Evolutionary conservation across 2,329 filamentous ascomycete genomes (phyloP).

Genomic region (Xylariaceae sp.): DNA sequence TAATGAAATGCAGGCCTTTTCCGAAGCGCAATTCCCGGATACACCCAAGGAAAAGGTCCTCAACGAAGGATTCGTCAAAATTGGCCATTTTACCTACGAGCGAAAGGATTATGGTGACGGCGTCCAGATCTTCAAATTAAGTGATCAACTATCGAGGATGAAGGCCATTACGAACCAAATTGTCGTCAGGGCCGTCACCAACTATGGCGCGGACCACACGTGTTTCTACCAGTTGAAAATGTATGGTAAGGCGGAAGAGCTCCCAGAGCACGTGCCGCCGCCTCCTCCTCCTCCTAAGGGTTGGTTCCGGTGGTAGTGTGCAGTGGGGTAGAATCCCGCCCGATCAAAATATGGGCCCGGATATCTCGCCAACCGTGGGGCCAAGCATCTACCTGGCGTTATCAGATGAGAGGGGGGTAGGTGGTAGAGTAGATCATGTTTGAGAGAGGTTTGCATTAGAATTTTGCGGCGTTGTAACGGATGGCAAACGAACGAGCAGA

Average conservation of each 20-base stretch:
- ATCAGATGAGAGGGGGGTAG: not conserved
- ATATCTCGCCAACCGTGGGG: not conserved
- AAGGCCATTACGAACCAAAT: constrained; percentile 46
- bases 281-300: too few relatives aligned
- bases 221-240: constrained; percentile 61
- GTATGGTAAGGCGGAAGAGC: constrained; percentile 41
- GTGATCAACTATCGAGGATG: constrained; percentile 44
- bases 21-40: constrained; percentile 37
- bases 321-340: not conserved
- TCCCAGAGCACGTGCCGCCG: constrained; percentile 3
- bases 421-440: not conserved
- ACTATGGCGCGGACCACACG: constrained; percentile 57
- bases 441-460: constrained; percentile 1
- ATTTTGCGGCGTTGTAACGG: constrained; percentile 1
- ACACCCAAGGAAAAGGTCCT: constrained; percentile 26
- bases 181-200: constrained; percentile 50
- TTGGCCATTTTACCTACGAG: constrained; percentile 52
- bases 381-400: not conserved
- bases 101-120: constrained; percentile 38
- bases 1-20: constrained; percentile 40
- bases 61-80: constrained; percentile 46
- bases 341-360: not conserved
- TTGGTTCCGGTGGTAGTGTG: not conserved
- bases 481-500: not conserved
- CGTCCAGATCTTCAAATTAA: constrained; percentile 49